Percentiles rank a stretch among this genome's conserved stretches.
These are phyloP conservation scores for Drechslerella dactyloides DNA, from an alignment of 2,329 filamentous ascomycete species.

Conservation along the genomic window DNA sequence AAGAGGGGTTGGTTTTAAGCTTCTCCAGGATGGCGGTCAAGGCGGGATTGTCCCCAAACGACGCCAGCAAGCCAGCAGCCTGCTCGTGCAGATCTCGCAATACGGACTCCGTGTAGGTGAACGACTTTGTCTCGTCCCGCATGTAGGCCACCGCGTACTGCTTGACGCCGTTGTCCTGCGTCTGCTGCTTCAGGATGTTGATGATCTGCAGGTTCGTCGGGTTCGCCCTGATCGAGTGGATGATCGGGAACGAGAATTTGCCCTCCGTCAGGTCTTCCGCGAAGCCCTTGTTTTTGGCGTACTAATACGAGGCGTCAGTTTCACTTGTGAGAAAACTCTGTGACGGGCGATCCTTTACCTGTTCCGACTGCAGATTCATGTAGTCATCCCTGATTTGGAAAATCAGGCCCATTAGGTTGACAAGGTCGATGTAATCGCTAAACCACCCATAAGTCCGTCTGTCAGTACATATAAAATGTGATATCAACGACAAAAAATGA, in stretches of 20 bases:
- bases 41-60: conserved; percentile 64
- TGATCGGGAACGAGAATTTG: conserved; percentile 95
- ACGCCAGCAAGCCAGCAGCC: conserved; percentile 68
- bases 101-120: conserved; percentile 79
- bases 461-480: conserved; percentile 1
- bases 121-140: conserved; percentile 80
- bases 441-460: conserved; percentile 15
- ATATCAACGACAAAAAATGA: too few relatives aligned
- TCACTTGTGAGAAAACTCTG: neutral
- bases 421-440: conserved; percentile 78
- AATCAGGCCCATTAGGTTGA: conserved; percentile 82
- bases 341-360: conserved; percentile 55
- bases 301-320: conserved; percentile 61
- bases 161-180: conserved; percentile 85
- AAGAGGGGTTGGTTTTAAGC: conserved; percentile 12
- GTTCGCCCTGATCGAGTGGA: conserved; percentile 84
- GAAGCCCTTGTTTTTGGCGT: conserved; percentile 87
- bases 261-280: conserved; percentile 96
- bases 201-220: conserved; percentile 78
- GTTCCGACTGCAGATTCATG: conserved; percentile 71
- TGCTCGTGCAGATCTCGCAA: conserved; percentile 69
- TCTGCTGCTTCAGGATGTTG: conserved; percentile 91
- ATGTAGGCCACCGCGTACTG: conserved; percentile 88
- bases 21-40: conserved; percentile 65
- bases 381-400: conserved; percentile 96